Evolutionary conservation across 495 filamentous ascomycete species (phyloP), one percentile per base, ranked within the genome.

Genomic region (Daldinia caldariorum): DNA sequence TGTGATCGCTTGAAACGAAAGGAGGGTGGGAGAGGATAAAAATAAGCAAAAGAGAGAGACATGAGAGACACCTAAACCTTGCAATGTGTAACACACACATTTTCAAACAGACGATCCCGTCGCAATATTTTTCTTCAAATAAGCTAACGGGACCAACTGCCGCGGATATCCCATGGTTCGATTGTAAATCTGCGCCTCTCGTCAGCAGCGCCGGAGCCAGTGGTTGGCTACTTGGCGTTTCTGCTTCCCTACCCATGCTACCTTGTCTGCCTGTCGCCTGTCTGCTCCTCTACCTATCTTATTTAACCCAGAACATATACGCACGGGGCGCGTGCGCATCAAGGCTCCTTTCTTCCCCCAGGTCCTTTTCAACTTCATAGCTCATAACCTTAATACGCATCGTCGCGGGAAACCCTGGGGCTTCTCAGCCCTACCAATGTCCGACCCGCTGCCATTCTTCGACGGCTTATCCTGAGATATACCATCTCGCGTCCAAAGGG

Each of bases 291-390:
- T 26, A 63, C 54, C 63, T 26, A 63, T 59, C 63, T n/a, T 60
- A 71, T 63, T 63, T 69, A 61, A 56, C 53, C 59, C 31, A 32
- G 47, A 49, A 38, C 41, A 18, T 58, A 37, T 58, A 37, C 58
- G 63, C 69, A 67, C 63, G 59, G 69, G 54, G 59, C 67, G 67
- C 67, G 58, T 49, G 53, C 63, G 63, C 58, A 63, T 71, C 63
- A 66, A 58, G 38, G 50, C 61, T 41, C 26, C 53, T 60, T 63
- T 60, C 58, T 50, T 61, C 54, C 56, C 61, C 43, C 54, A 57
- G 22, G 49, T 47, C 38, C 38, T 62, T 69, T 63, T 41, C 56
- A 56, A 49, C 55, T 56, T 57, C 39, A 57, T 50, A 34, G 34
- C 55, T 63, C 63, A 66, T 59, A 66, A 66, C 31, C 50, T 62